Base-by-base conservation (phyloP, 1,284 basidiomycete species). In the Irpex sp. region DNA sequence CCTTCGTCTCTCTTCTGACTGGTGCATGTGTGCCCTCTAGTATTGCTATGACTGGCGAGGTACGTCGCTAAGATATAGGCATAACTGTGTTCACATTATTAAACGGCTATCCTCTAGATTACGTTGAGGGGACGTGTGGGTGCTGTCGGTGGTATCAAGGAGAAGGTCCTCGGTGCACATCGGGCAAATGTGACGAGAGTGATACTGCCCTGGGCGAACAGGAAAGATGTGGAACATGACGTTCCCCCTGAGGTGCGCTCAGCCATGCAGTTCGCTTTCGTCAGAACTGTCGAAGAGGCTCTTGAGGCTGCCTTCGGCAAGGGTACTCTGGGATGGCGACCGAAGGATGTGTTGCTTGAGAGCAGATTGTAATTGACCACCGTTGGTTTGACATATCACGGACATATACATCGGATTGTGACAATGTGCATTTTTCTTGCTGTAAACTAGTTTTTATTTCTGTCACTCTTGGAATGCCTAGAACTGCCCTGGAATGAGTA, bases 41-140 rank as follows among this genome's bases (percentile, higher is more conserved):
- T 67, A 78, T 89, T 40, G 91, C 92, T 0, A 92, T 95, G 91
- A 93, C 93, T 0, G 92, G 92, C 62, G 92, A 94, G 81, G 87
- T 86, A 62, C 54, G 78, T 69, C 19, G 17, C 49, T 15, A 13
- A 3, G 19, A 31, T 21, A 11, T 26, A 26, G 26, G 26, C 26
- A 26, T 8, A 15, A 13, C 52, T 57, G 19, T 11, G 8, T 5
- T 4, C 34, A 13, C 37, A 54, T 56, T 26, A 26, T 26, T 56
- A 8, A 57, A 65, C 48, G 63, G 31, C 63, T 63, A 51, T 55
- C 44, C 7, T 36, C 3, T 60, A 88, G 84, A 89, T 94, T 61
- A 94, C 93, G 0, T 81, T 93, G 0, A 84, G 91, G 5, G 91
- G 91, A 9, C 84, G 86, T 5, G 88, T 94, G 21, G 90, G 90